These are phyloP conservation scores for Pharus latifolius DNA, from an alignment of 176 grass and related monocot genomes.

Conservation along the genomic window DNA sequence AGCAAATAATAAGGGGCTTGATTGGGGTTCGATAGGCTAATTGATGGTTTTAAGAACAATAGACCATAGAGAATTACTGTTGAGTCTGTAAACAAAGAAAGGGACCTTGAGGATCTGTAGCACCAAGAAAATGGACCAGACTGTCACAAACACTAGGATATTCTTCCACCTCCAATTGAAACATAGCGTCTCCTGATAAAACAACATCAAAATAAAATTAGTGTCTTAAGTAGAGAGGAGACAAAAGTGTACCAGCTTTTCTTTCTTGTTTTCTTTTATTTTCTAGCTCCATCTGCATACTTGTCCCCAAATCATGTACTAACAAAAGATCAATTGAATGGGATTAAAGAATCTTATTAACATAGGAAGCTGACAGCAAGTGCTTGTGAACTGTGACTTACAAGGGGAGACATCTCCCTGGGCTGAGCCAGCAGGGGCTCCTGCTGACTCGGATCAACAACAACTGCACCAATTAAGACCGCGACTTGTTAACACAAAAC, in stretches of 20 bases:
- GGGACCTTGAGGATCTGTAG: constrained; percentile 83
- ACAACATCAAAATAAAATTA: neutral
- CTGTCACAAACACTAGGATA: constrained; percentile 50
- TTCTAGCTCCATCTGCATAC: neutral
- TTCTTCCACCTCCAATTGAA: constrained; percentile 92
- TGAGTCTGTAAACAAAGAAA: neutral
- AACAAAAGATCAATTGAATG: neutral
- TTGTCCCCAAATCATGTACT: neutral
- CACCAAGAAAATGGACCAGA: constrained; percentile 68
- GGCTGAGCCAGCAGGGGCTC: constrained; percentile 64
- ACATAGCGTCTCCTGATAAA: constrained; percentile 52
- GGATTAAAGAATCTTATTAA: too few relatives aligned
- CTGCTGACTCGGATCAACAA: constrained; percentile 30
- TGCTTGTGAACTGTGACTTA: constrained; percentile 11
- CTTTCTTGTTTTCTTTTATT: constrained; percentile 4
- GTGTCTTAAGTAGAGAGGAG: neutral
- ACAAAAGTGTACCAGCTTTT: constrained; percentile 1
- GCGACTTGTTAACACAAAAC: neutral
- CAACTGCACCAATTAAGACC: constrained; percentile 37
- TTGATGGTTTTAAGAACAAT: neutral
- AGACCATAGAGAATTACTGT: neutral
- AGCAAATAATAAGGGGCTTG: too few relatives aligned
- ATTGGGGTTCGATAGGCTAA: too few relatives aligned
- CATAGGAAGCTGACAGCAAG: neutral
- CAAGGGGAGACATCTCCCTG: constrained; percentile 44